Percentiles rank a stretch among this genome's conserved stretches.
Evolutionary conservation across 2,329 filamentous ascomycete genomes (phyloP).

Genomic region (Rasamsonia emersonii): DNA sequence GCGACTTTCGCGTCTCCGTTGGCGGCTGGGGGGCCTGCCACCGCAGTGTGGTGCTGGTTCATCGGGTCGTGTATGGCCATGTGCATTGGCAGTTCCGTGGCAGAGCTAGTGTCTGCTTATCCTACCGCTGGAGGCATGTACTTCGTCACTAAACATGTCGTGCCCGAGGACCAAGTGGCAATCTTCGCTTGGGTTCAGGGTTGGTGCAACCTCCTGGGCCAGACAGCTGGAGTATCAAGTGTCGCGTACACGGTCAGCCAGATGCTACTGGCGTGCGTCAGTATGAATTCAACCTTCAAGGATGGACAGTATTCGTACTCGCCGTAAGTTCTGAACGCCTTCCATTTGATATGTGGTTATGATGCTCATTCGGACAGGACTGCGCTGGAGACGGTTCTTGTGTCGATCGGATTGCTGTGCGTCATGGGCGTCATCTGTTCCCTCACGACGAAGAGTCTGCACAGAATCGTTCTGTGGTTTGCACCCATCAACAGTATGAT

Average conservation of each 20-base stretch:
- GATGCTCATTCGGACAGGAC: constrained; percentile 33
- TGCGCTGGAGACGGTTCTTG: constrained; percentile 49
- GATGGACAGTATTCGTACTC: constrained; percentile 45
- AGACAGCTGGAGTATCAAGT: constrained; percentile 55
- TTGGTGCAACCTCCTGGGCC: constrained; percentile 59
- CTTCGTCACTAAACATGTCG: constrained; percentile 58
- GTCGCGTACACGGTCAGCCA: constrained; percentile 56
- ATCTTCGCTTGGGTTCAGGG: constrained; percentile 58
- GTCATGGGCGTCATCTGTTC: constrained; percentile 54
- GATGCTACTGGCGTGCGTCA: constrained; percentile 53
- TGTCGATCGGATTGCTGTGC: constrained; percentile 49
- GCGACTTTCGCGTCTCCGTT: constrained; percentile 54
- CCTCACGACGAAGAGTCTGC: constrained; percentile 50
- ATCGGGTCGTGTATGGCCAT: constrained; percentile 56
- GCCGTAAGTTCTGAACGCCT: constrained; percentile 40
- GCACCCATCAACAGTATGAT: constrained; percentile 54
- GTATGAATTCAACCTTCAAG: constrained; percentile 51
- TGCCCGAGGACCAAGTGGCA: constrained; percentile 52
- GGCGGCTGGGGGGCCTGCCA: constrained; percentile 51
- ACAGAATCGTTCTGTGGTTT: constrained; percentile 56
- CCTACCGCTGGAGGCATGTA: constrained; percentile 62
- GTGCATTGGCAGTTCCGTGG: constrained; percentile 57
- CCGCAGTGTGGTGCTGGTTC: constrained; percentile 59
- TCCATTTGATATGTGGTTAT: constrained; percentile 5
- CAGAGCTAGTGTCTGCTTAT: constrained; percentile 58